Evolutionary conservation across 169 alveolate genomes (phyloP), one percentile per base, ranked within the genome.

Genomic region (Plasmodium blacklocki): DNA sequence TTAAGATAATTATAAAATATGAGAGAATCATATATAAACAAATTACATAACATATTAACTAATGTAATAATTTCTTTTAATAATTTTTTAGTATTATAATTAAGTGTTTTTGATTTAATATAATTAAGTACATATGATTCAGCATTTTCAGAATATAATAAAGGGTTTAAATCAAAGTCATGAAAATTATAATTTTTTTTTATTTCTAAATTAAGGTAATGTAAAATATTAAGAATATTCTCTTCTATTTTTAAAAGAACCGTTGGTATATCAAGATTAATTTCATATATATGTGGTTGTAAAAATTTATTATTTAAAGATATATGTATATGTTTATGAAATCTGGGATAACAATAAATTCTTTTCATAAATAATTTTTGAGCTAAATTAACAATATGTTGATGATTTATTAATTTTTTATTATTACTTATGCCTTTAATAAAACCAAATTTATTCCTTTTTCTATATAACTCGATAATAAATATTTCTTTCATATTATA

Each of bases 241-340:
- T 58, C 74, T 72, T 86, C 92, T 18, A 86, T 86, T 26, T 72
- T 86, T 47, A 71, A 43, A 11, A 50, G 6, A 0, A 21, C 45
- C 1, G 6, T 15, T 45, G 92, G 86, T 12, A 86, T n/a, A 21
- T 71, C 63, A 32, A 86, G 8, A 39, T 86, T 86, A 32, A 86
- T 71, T 71, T 86, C 92, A 64, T 72, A 86, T 49, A 86, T 86
- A 9, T 54, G 71, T 56, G 92, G 92, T 59, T 86, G 92, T 86
- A 86, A 9, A 19, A 59, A 86, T 62, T 86, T 86, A 52, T 72
- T 86, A 47, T 72, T 86, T 45, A 86, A 74, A 2, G 92, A 71
- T 12, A 60, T 59, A 56, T 86, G 92, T 5, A 86, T 45, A 71
- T 86, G 71, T 86, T 86, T 86, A 43, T 86, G 92, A 72, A 86